A percentile compares a stretch with the other conserved stretches of the same genome.
phyloP scores from a whole-genome alignment of 2,329 filamentous ascomycete genomes.

The Fusarium phyllophilum region DNA sequence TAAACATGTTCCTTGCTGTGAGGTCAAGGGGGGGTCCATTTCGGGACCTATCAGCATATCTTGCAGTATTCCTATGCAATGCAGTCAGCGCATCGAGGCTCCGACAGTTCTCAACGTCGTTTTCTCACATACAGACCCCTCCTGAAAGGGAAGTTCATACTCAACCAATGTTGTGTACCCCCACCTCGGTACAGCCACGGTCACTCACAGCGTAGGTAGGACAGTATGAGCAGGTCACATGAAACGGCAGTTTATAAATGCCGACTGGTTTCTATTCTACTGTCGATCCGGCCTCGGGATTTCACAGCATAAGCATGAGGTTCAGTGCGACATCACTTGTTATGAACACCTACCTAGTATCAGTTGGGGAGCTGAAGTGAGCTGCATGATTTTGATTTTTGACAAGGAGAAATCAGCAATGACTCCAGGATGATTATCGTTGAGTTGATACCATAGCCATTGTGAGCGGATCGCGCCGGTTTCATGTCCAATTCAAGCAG shows the following conservation, averaged over 20 bases:
- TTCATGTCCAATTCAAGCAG: neutral
- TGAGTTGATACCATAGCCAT: neutral
- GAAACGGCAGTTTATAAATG: constrained; percentile 9
- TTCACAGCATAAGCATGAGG: neutral
- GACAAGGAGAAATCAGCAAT: neutral
- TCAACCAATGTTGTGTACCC: constrained; percentile 22
- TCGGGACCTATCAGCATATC: neutral
- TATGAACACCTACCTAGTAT: neutral
- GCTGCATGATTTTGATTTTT: neutral
- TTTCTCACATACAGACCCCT: neutral
- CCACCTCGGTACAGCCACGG: constrained; percentile 35
- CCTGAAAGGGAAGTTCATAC: constrained; percentile 3
- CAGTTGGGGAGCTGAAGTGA: neutral
- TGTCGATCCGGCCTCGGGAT: neutral
- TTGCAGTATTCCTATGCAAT: neutral
- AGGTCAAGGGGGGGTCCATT: neutral
- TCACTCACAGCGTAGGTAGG: constrained; percentile 26
- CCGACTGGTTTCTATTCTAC: neutral
- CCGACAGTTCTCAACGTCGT: neutral
- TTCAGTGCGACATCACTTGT: neutral
- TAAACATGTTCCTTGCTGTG: neutral
- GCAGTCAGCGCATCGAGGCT: neutral
- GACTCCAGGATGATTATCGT: neutral
- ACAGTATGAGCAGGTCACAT: constrained; percentile 21
- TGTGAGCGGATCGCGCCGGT: neutral